A percentile compares a stretch with the other conserved stretches of the same genome.
These are phyloP conservation scores for Talaromyces albobiverticillius DNA, from an alignment of 2,329 filamentous ascomycete genomes.

Conservation along the genomic window DNA sequence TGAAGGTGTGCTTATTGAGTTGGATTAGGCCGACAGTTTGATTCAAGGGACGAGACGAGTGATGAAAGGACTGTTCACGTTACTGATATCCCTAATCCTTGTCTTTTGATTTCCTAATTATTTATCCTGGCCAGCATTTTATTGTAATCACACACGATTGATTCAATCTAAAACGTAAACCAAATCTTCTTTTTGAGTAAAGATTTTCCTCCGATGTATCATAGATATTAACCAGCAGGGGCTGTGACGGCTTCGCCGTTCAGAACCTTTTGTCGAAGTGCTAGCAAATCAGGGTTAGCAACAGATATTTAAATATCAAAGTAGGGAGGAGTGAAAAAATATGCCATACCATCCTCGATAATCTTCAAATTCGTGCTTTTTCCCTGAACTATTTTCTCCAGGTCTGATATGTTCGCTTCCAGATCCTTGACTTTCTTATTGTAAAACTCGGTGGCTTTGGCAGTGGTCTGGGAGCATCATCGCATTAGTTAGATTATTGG, in stretches of 20 bases:
- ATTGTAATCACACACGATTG: neutral
- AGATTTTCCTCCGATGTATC: neutral
- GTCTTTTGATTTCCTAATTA: neutral
- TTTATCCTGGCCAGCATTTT: neutral
- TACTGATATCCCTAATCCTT: neutral
- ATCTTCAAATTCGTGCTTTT: slow-evolving; percentile 84
- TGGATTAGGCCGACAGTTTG: neutral
- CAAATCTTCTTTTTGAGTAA: no score
- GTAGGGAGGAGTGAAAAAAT: neutral
- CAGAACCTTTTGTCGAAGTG: slow-evolving; percentile 53
- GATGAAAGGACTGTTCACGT: neutral
- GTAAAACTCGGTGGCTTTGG: slow-evolving; percentile 66
- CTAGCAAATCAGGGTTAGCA: slow-evolving; percentile 30
- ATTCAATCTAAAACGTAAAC: neutral
- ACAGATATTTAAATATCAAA: slow-evolving; percentile 10
- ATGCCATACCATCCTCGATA: slow-evolving; percentile 75
- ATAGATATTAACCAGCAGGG: slow-evolving; percentile 20
- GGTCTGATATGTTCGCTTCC: slow-evolving; percentile 61
- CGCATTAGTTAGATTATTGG: neutral
- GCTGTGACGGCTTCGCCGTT: slow-evolving; percentile 39
- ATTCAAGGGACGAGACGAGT: neutral
- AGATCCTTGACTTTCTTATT: slow-evolving; percentile 65
- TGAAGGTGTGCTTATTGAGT: slow-evolving; percentile 5
- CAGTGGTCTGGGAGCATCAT: slow-evolving; percentile 41
- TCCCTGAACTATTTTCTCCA: slow-evolving; percentile 65